These are phyloP conservation scores for Chlamydomonas sphaeroides DNA, from an alignment of 139 green algal species.

Conservation along the genomic window DNA sequence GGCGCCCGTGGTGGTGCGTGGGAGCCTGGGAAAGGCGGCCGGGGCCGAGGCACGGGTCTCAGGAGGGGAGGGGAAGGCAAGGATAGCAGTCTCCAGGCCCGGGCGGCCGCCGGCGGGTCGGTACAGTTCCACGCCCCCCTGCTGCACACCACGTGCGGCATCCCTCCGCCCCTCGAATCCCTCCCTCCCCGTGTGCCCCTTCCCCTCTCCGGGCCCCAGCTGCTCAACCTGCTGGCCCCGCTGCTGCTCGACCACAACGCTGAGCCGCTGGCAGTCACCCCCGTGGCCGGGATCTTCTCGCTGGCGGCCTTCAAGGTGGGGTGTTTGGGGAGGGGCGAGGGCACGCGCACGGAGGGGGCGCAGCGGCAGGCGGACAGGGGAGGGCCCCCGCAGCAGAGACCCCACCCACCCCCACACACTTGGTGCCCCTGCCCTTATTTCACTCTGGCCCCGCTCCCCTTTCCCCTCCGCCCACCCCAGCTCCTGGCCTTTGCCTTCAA, in stretches of 20 bases:
- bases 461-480: background rate
- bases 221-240: slow-evolving; percentile 3
- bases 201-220: background rate
- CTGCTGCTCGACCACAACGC: slow-evolving; percentile 19
- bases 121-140: background rate
- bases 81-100: background rate
- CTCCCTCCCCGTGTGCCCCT: background rate
- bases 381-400: background rate
- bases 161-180: background rate
- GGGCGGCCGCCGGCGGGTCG: too few species aligned
- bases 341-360: background rate
- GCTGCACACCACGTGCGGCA: too few species aligned
- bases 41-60: background rate
- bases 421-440: background rate
- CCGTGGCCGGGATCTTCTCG: slow-evolving; percentile 26
- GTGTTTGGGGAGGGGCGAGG: background rate
- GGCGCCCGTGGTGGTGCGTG: slow-evolving; percentile 2
- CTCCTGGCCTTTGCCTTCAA: slow-evolving; percentile 30
- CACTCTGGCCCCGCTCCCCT: background rate
- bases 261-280: slow-evolving; percentile 37
- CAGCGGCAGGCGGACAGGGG: too few species aligned
- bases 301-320: slow-evolving; percentile 43
- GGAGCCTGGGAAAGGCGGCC: background rate
- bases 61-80: too few species aligned
- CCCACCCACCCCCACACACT: too few species aligned